Percentiles rank a stretch among this genome's conserved stretches.
Conservation (phyloP, 345 rosid genomes). For the Odontarrhena argentea region DNA sequence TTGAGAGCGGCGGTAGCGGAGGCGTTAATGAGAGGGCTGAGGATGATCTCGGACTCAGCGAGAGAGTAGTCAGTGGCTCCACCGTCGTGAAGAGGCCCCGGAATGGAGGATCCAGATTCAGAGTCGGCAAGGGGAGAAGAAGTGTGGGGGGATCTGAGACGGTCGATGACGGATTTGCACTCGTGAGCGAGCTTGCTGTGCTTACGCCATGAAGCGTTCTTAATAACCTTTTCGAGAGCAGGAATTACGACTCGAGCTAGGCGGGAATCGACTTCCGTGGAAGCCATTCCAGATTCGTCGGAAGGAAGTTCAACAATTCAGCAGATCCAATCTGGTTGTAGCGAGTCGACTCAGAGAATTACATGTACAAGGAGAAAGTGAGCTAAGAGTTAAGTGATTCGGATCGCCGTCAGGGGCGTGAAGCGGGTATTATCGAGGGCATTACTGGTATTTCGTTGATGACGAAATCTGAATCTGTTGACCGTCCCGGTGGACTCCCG, state of each 20-base stretch:
- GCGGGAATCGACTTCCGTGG: constrained; percentile 99
- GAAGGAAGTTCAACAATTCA: constrained; percentile 34
- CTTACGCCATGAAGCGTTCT: constrained; percentile 97
- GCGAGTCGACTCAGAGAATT: constrained; percentile 12
- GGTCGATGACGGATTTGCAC: constrained; percentile 85
- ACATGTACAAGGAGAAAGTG: neutral
- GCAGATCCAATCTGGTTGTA: constrained; percentile 43
- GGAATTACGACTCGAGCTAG: constrained; percentile 70
- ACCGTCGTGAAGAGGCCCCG: constrained; percentile 89
- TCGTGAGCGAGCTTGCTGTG: constrained; percentile 94
- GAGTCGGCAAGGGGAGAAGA: constrained; percentile 45
- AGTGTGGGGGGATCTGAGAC: constrained; percentile 51
- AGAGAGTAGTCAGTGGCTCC: constrained; percentile 67
- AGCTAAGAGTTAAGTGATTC: constrained; percentile 7
- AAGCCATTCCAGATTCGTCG: constrained; percentile 90
- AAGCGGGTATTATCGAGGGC: constrained; percentile 1
- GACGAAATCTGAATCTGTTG: constrained; percentile 23
- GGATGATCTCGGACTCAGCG: constrained; percentile 81
- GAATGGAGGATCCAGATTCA: constrained; percentile 67
- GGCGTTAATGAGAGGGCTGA: constrained; percentile 80
- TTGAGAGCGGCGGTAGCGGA: constrained; percentile 67
- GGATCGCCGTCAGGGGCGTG: constrained; percentile 26
- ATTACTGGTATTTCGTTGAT: neutral
- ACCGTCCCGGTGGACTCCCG: constrained; percentile 38
- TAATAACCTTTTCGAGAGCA: constrained; percentile 81